A percentile compares a stretch with the other conserved stretches of the same genome.
phyloP scores from a whole-genome alignment of 2,329 filamentous ascomycete species.

The Arthrobotrys sinensis region DNA sequence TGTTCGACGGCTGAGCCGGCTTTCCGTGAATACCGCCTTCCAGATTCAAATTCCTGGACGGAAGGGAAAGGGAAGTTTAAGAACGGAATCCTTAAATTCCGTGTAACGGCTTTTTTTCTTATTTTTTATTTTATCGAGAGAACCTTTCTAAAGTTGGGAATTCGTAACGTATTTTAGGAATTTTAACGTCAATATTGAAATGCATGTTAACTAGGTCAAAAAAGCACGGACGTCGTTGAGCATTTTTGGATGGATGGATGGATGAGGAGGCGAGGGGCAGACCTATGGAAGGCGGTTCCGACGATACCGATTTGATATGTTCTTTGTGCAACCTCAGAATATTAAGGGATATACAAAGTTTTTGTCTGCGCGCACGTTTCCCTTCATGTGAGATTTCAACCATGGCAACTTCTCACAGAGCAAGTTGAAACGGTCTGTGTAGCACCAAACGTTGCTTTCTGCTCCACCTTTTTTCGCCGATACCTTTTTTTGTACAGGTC shows the following conservation, averaged over 20 bases:
- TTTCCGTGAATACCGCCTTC: conserved; percentile 30
- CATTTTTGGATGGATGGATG: conserved; percentile 5
- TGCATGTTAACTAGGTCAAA: neutral
- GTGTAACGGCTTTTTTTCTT: conserved; percentile 27
- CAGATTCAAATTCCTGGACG: conserved; percentile 22
- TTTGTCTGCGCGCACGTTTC: conserved; percentile 1
- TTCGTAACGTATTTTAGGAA: neutral
- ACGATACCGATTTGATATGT: conserved; percentile 36
- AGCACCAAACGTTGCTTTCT: conserved; percentile 17
- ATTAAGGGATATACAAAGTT: conserved; percentile 6
- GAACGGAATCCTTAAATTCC: conserved; percentile 1
- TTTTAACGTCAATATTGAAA: neutral
- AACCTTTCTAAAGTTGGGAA: neutral
- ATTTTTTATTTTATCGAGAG: neutral
- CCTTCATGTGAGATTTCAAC: conserved; percentile 22
- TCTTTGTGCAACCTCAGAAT: conserved; percentile 54
- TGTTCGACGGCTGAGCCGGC: conserved; percentile 40
- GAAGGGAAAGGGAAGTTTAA: conserved; percentile 10
- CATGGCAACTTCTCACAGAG: neutral
- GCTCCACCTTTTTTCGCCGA: conserved; percentile 31
- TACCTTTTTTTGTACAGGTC: neutral
- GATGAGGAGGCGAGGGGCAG: conserved; percentile 1
- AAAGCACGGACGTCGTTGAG: conserved; percentile 15
- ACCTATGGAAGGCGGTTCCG: conserved; percentile 47
- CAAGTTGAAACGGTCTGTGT: conserved; percentile 22